Evolutionary conservation across 225 moss, liverwort and hornwort species (phyloP).

Genomic region (Neckera pumila): DNA sequence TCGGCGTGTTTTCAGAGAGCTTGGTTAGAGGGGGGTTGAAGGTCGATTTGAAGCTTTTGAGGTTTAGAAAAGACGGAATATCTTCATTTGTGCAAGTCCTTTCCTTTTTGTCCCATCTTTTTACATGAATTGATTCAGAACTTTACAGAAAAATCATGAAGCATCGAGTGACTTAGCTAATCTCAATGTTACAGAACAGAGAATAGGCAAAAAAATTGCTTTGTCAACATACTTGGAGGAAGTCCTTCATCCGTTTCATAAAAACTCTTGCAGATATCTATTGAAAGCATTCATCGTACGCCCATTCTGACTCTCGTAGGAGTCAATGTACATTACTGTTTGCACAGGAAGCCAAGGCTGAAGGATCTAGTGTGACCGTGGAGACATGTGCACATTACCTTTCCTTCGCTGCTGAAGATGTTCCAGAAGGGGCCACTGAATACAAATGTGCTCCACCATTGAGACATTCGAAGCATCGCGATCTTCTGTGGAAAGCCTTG

Average conservation of each 20-base stretch:
- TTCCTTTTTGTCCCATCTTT: not conserved
- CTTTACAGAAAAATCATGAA: not conserved
- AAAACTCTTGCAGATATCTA: not conserved
- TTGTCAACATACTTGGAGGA: not conserved
- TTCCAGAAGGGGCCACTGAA: constrained; percentile 71
- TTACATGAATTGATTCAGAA: not conserved
- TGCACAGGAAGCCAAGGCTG: constrained; percentile 60
- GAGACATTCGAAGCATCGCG: constrained; percentile 50
- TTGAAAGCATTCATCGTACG: too few species aligned
- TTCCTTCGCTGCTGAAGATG: constrained; percentile 73
- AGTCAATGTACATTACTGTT: not conserved
- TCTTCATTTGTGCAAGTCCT: too few species aligned
- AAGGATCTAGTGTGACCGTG: constrained; percentile 63
- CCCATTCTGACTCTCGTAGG: not conserved
- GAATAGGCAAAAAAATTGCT: not conserved
- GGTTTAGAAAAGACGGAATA: not conserved
- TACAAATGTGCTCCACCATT: constrained; percentile 90
- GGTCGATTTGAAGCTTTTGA: not conserved
- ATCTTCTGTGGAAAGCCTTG: constrained; percentile 71
- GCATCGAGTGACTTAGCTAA: not conserved
- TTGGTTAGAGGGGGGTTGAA: not conserved
- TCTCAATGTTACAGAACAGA: not conserved
- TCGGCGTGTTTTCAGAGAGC: not conserved
- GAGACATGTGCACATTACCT: constrained; percentile 98
- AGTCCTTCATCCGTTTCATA: not conserved